These are phyloP conservation scores for Azolla pinnata DNA, from an alignment of 75 land plant species.

Conservation along the genomic window DNA sequence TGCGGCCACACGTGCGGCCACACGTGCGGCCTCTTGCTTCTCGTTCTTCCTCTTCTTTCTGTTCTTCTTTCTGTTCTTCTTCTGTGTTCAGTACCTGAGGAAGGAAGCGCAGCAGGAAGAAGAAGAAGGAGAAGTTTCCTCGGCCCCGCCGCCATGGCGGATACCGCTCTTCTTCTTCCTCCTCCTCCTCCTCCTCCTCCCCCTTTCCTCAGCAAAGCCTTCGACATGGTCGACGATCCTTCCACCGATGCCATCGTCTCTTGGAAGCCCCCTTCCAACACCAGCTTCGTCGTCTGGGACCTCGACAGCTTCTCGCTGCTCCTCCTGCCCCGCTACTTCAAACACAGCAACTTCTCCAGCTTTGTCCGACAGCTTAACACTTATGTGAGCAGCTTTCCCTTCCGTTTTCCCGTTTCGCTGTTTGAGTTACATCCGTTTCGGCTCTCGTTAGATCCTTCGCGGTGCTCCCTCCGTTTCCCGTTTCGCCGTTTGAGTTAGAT, in stretches of 20 bases:
- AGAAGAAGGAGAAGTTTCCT: background rate
- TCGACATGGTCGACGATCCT: conserved; percentile 30
- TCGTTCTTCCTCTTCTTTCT: no score
- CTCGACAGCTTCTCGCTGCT: conserved; percentile 29
- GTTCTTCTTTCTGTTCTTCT: no score
- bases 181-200: conserved; percentile 18
- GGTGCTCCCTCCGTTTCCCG: no score
- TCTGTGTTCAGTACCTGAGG: no score
- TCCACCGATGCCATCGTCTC: conserved; percentile 28
- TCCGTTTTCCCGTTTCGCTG: no score
- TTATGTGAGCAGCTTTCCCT: conserved; percentile 35
- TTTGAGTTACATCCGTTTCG: no score
- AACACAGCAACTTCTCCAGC: conserved; percentile 42
- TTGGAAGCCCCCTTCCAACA: conserved; percentile 25
- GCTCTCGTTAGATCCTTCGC: no score
- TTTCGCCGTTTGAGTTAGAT: no score
- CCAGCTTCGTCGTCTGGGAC: conserved; percentile 32
- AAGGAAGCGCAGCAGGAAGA: background rate
- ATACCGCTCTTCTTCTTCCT: no score
- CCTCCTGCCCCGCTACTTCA: conserved; percentile 35
- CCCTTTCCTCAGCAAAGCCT: conserved; percentile 35
- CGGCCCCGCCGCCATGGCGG: background rate
- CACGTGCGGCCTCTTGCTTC: no score
- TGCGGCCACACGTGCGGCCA: no score
- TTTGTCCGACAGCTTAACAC: conserved; percentile 42